phyloP scores from a whole-genome alignment of 768 basidiomycete genomes.

The Amanita rubescens region DNA sequence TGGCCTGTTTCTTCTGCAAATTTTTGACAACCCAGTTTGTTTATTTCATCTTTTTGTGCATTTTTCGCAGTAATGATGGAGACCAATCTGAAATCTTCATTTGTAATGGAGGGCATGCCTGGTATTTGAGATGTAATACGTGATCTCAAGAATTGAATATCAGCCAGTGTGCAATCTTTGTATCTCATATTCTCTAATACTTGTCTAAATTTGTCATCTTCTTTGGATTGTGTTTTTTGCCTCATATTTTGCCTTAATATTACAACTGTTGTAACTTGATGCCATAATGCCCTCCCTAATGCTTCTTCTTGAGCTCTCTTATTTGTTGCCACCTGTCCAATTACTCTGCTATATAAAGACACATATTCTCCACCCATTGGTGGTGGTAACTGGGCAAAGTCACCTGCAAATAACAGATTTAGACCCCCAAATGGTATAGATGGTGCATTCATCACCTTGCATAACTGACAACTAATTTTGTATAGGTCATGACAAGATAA shows the following conservation, averaged over 20 bases:
- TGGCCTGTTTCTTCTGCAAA: constrained; percentile 25
- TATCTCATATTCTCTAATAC: constrained; percentile 24
- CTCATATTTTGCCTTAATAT: constrained; percentile 27
- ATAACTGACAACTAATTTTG: background rate
- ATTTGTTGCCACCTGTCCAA: constrained; percentile 4
- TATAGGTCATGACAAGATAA: background rate
- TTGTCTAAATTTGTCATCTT: constrained; percentile 12
- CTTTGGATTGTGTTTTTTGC: constrained; percentile 12
- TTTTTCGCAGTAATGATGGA: constrained; percentile 26
- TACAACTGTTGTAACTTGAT: constrained; percentile 24
- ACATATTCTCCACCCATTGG: constrained; percentile 13
- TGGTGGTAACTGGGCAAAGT: constrained; percentile 29
- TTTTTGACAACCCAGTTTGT: constrained; percentile 16
- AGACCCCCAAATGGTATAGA: background rate
- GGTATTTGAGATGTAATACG: constrained; percentile 10
- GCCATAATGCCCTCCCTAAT: constrained; percentile 23
- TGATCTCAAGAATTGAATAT: constrained; percentile 19
- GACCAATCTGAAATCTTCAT: constrained; percentile 18
- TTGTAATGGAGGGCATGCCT: background rate
- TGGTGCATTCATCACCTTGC: background rate
- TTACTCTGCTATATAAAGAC: constrained; percentile 11
- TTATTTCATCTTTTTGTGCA: constrained; percentile 23
- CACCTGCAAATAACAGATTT: constrained; percentile 21
- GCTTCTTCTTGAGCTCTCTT: constrained; percentile 11
- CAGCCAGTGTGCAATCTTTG: constrained; percentile 15